Evolutionary conservation across 768 basidiomycete genomes (phyloP).

Genomic region (Pleurotus citrinopileatus): DNA sequence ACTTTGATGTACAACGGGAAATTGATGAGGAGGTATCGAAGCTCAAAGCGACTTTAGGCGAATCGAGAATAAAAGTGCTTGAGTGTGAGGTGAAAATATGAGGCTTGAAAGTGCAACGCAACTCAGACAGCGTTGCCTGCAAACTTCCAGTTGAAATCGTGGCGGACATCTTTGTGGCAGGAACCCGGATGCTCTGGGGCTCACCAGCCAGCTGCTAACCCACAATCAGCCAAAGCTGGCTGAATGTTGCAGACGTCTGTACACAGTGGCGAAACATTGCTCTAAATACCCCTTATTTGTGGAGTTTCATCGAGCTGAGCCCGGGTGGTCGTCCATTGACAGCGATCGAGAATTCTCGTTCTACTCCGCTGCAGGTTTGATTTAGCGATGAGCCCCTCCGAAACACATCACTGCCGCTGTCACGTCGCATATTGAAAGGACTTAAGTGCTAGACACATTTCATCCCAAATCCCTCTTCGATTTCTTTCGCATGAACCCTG

Average conservation of each 20-base stretch:
- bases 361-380: neutral
- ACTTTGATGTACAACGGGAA: no score
- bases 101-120: no score
- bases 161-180: no score
- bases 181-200: no score
- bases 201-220: no score
- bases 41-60: no score
- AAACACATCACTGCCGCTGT: neutral
- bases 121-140: no score
- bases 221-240: no score
- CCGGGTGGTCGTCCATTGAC: neutral
- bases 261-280: neutral
- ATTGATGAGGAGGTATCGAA: no score
- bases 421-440: neutral
- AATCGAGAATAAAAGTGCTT: no score
- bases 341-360: neutral
- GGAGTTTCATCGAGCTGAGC: neutral
- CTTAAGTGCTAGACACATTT: neutral
- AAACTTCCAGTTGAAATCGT: no score
- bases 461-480: neutral
- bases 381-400: neutral
- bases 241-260: constrained; percentile 2
- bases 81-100: no score
- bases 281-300: neutral
- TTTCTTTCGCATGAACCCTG: neutral